Percentiles rank a stretch among this genome's conserved stretches.
Conservation (phyloP, 2,329 filamentous ascomycete species). For the Botrytis fragariae region DNA sequence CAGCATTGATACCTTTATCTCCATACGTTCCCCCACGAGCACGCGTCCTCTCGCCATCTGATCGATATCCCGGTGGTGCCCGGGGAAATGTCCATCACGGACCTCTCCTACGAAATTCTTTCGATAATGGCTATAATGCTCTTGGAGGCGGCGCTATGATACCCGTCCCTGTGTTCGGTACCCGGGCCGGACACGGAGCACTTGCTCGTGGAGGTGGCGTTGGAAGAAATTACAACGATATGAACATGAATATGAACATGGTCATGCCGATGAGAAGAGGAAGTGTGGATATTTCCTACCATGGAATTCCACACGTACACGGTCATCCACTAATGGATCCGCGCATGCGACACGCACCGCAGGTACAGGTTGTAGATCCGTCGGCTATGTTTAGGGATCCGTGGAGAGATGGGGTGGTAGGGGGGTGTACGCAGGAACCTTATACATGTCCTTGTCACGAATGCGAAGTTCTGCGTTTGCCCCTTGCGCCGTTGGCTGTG, state of each 20-base stretch:
- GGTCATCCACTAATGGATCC: neutral
- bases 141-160: neutral
- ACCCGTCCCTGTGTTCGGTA: neutral
- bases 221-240: conserved; percentile 3
- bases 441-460: conserved; percentile 4
- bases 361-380: conserved; percentile 7
- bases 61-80: conserved; percentile 11
- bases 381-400: neutral
- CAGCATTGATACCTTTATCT: conserved; percentile 17
- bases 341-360: neutral
- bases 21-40: conserved; percentile 17
- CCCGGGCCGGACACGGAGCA: conserved; percentile 2
- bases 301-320: neutral
- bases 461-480: neutral
- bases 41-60: conserved; percentile 13
- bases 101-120: conserved; percentile 11
- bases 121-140: conserved; percentile 13
- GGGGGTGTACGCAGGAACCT: neutral
- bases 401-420: neutral
- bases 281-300: conserved; percentile 3
- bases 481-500: neutral
- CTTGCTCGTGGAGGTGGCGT: conserved; percentile 6
- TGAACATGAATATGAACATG: neutral
- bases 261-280: neutral
- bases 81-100: conserved; percentile 6